Evolutionary conservation across 768 basidiomycete genomes (phyloP).

Genomic region (Suillus placidus): DNA sequence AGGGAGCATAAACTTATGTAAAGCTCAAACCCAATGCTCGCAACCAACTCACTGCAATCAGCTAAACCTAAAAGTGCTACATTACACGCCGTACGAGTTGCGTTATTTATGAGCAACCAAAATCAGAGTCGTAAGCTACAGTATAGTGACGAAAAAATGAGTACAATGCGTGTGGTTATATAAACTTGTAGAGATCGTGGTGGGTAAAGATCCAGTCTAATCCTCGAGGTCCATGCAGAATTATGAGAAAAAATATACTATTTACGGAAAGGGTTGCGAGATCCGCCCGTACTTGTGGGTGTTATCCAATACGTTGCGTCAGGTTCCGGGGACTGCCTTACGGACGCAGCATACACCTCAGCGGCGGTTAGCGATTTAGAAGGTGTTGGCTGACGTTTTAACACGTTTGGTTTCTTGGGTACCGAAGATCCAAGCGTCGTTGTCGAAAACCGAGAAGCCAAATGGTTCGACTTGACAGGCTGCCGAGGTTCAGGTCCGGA

Average conservation of each 20-base stretch:
- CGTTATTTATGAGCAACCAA: constrained; percentile 20
- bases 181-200: constrained; percentile 14
- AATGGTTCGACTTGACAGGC: constrained; percentile 55
- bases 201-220: constrained; percentile 23
- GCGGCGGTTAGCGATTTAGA: constrained; percentile 53
- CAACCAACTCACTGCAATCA: neutral
- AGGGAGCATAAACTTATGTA: constrained; percentile 7
- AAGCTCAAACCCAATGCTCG: neutral
- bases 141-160: constrained; percentile 16
- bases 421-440: constrained; percentile 45
- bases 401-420: constrained; percentile 34
- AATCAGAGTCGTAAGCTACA: constrained; percentile 12
- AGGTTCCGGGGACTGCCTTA: constrained; percentile 39
- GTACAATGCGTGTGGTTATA: constrained; percentile 15
- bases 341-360: constrained; percentile 56
- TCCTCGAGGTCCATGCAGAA: constrained; percentile 27
- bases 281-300: constrained; percentile 46
- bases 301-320: constrained; percentile 47
- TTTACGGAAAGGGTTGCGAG: constrained; percentile 57
- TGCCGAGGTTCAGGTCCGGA: constrained; percentile 72
- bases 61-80: constrained; percentile 18
- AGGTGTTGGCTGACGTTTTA: constrained; percentile 28
- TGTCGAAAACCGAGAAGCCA: constrained; percentile 52
- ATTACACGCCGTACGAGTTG: constrained; percentile 26
- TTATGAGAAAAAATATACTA: constrained; percentile 27